Base-by-base conservation (phyloP, 768 basidiomycete species). In the Pholiota microspora region DNA sequence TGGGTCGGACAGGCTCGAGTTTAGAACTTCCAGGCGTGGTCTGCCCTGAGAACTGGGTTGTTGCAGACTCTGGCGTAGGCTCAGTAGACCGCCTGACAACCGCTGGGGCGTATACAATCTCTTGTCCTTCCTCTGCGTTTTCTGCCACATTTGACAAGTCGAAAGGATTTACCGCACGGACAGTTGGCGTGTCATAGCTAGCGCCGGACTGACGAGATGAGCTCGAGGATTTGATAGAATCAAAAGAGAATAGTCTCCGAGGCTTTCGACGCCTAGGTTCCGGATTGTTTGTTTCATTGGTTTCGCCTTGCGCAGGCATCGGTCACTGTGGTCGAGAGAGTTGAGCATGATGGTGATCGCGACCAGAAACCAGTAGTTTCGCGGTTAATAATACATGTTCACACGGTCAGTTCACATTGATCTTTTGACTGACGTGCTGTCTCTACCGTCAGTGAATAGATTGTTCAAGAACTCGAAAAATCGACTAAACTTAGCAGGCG, bases 211-310 rank as follows among this genome's bases (percentile, higher is more conserved):
- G 58, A 21, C 58, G 60, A 13, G 64, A 57, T 25, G 62, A 63
- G 25, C 48, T 49, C 21, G 50, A 49, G 23, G 64, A 63, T 40
- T 60, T 65, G 1, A 60, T 24, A 8, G 63, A 62, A 18, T 64
- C 63, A 4, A 69, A 57, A 28, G 66, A 66, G 49, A 66, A 64
- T 21, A 62, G 60, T 10, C 63, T 61, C 24, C 63, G 55, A 25
- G 59, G 59, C 42, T 55, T 59, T 44, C 52, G 60, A 51, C 55
- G 62, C 35, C 55, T 42, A 10, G 5, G 7, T 23, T 23, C 40
- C 2, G 40, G 7, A 9, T 28, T 46, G 12, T 56, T 21, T 13
- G 13, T 8, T 40, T 32, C 48, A 35, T 50, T 40, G 21, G 21
- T 1, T 15, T 51, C 55, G 34, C 35, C 55, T 51, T 31, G 45